A percentile compares a stretch with the other conserved stretches of the same genome.
Evolutionary conservation across 805 yeast species (phyloP).

Genomic region (Wickerhamiella parazyma): DNA sequence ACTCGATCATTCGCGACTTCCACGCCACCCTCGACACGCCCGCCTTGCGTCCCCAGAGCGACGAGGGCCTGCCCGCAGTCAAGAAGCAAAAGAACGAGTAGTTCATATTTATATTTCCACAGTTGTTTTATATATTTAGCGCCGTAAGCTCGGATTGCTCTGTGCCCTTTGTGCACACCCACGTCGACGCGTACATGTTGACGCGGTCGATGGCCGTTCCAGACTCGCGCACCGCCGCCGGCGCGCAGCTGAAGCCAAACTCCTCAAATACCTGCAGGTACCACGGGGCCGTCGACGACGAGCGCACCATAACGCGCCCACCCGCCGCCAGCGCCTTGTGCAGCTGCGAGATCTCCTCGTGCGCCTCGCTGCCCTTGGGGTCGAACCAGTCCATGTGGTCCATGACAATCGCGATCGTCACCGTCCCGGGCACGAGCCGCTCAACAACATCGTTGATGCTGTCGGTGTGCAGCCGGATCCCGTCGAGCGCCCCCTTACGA

Average conservation of each 20-base stretch:
- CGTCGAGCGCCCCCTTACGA: constrained; percentile 43
- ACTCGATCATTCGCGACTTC: constrained; percentile 86
- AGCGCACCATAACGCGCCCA: constrained; percentile 65
- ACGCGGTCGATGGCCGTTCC: constrained; percentile 63
- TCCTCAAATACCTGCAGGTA: constrained; percentile 55
- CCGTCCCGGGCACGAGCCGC: constrained; percentile 45
- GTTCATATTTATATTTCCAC: not conserved
- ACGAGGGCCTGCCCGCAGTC: constrained; percentile 20
- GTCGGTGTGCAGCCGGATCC: constrained; percentile 67
- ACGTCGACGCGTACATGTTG: constrained; percentile 80
- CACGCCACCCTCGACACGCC: constrained; percentile 46
- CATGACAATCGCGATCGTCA: constrained; percentile 71
- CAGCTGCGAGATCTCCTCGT: constrained; percentile 51
- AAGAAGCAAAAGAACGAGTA: constrained; percentile 25
- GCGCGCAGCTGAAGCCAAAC: constrained; percentile 51
- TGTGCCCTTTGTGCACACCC: constrained; percentile 54
- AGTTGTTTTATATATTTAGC: not conserved
- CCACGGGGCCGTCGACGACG: constrained; percentile 68
- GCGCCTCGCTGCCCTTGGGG: constrained; percentile 48
- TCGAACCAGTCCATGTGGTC: constrained; percentile 91
- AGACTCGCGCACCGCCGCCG: constrained; percentile 53
- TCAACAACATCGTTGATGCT: constrained; percentile 61
- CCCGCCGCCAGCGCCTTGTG: constrained; percentile 46
- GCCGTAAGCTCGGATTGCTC: not conserved
- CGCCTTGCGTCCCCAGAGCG: constrained; percentile 13